Percentiles rank a stretch among this genome's conserved stretches.
Conservation (phyloP, 2,329 filamentous ascomycete species). For the Pestalotiopsis sp. region DNA sequence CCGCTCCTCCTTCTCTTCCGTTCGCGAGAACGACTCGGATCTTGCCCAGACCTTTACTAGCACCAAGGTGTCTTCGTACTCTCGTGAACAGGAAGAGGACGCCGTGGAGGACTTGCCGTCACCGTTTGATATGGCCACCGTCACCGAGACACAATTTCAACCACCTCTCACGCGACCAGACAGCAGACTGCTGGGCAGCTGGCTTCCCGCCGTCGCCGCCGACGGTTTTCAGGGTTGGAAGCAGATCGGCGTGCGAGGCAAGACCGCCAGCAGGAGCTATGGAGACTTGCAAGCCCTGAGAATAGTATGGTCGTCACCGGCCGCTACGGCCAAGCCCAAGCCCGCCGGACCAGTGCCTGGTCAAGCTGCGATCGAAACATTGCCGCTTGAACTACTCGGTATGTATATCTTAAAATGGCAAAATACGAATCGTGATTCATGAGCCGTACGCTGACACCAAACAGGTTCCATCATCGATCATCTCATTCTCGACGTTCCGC, state of each 20-base stretch:
- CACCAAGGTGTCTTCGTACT: conserved; percentile 64
- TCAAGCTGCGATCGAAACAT: conserved; percentile 62
- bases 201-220: conserved; percentile 51
- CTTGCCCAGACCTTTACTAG: conserved; percentile 65
- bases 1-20: conserved; percentile 64
- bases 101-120: conserved; percentile 54
- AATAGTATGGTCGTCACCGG: conserved; percentile 55
- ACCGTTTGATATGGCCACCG: conserved; percentile 41
- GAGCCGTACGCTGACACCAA: background rate
- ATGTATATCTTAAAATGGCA: conserved; percentile 36
- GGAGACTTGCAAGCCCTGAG: conserved; percentile 60
- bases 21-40: conserved; percentile 61
- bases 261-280: conserved; percentile 62
- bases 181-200: conserved; percentile 60
- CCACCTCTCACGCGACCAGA: conserved; percentile 57
- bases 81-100: conserved; percentile 47
- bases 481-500: conserved; percentile 71
- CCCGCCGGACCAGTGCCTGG: conserved; percentile 43
- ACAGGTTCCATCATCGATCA: conserved; percentile 74
- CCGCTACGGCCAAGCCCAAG: conserved; percentile 30
- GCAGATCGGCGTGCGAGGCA: conserved; percentile 61
- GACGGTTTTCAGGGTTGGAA: conserved; percentile 66
- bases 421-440: background rate
- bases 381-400: conserved; percentile 75
- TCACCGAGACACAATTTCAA: conserved; percentile 48